These are phyloP conservation scores for Pistacia vera DNA, from an alignment of 345 rosid genomes.

Conservation along the genomic window DNA sequence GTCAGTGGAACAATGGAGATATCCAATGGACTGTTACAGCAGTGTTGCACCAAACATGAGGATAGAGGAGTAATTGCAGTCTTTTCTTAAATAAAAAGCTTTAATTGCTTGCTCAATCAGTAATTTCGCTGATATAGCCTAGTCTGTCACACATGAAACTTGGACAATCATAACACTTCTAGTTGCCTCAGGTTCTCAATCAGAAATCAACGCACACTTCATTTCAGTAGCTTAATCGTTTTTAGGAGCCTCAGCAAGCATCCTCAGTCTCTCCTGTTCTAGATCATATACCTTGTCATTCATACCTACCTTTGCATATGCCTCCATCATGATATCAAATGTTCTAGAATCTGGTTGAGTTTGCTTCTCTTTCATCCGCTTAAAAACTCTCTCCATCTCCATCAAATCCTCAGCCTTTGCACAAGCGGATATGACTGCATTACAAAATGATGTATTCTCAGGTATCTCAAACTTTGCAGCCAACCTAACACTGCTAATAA, in stretches of 20 bases:
- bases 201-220: neutral
- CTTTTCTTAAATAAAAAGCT: neutral
- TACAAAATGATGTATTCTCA: slow-evolving; percentile 65
- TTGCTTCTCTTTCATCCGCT: slow-evolving; percentile 73
- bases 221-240: slow-evolving; percentile 2
- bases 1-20: neutral
- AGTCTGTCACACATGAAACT: neutral
- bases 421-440: slow-evolving; percentile 74
- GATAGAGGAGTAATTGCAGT: neutral
- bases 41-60: neutral
- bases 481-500: slow-evolving; percentile 63
- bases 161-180: neutral
- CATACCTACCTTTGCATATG: slow-evolving; percentile 78
- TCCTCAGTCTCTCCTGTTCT: slow-evolving; percentile 60
- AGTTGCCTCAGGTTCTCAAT: neutral
- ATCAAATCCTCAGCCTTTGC: slow-evolving; percentile 76
- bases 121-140: neutral
- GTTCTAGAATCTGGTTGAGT: slow-evolving; percentile 59
- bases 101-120: neutral
- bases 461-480: slow-evolving; percentile 81
- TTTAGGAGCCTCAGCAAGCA: slow-evolving; percentile 4
- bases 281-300: slow-evolving; percentile 74
- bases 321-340: slow-evolving; percentile 70
- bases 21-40: neutral
- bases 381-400: slow-evolving; percentile 93